Evolutionary conservation across 1,284 basidiomycete genomes (phyloP), one percentile per base, ranked within the genome.

Genomic region (Sutorius eximius): DNA sequence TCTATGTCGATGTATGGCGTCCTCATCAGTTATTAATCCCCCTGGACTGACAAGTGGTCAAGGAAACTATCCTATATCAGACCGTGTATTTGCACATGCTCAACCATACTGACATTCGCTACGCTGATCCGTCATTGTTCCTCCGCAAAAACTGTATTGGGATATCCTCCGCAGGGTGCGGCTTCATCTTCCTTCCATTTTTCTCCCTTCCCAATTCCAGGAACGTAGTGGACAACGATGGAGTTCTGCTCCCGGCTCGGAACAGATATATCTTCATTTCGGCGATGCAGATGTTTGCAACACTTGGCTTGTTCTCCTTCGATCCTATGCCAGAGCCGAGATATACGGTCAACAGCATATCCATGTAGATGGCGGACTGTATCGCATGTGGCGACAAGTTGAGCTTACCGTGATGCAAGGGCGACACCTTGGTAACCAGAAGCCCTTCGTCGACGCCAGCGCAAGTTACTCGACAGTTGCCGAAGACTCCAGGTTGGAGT

Each of bases 371-470:
- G 87, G 86, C 40, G 89, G 89, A 6, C 80, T 86, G 18, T 92
- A 91, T 67, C 83, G 89, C 51, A 88, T 92, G 81, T 92, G 89
- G 89, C 79, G 90, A 51, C 87, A 90, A 66, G 80, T 91, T 33
- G 83, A 89, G 59, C 74, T 91, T 15, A 79, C 78, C 27, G 76
- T 90, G 49, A 75, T 85, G 34, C 85, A 88, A 71, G 89, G 82
- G 27, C 83, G 88, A 45, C 84, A 84, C 63, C 74, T 91, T 40
- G 87, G 85, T 43, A 76, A 72, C 59, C 69, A 73, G 44, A 77
- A 70, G 52, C 65, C 71, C 12, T 65, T 71, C 34, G 66, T 58
- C 18, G 62, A 68, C 12, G 27, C 51, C 8, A 69, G 58, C 54
- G 49, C 67, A 61, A 58, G 52, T 56, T 51, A 61, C 54, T 60